Percentiles rank a stretch among this genome's conserved stretches.
These are phyloP conservation scores for Tilletia walkeri DNA, from an alignment of 1,284 basidiomycete species.

Conservation along the genomic window DNA sequence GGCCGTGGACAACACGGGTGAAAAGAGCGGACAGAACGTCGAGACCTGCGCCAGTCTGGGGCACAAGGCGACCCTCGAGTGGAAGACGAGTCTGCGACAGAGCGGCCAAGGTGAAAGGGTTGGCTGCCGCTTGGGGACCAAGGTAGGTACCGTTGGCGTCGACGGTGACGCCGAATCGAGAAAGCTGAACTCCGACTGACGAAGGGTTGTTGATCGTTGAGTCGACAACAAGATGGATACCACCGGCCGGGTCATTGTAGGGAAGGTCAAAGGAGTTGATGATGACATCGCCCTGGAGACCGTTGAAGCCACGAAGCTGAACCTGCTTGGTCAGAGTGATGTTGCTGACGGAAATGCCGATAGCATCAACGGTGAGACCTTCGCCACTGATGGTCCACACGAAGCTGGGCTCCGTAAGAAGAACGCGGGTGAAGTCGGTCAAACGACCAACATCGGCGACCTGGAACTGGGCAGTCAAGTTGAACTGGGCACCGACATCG, in stretches of 20 bases:
- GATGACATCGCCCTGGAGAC: slow-evolving; percentile 66
- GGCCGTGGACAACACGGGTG: slow-evolving; percentile 71
- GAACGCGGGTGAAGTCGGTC: slow-evolving; percentile 67
- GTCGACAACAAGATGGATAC: slow-evolving; percentile 69
- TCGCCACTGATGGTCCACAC: slow-evolving; percentile 72
- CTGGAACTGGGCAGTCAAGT: slow-evolving; percentile 64
- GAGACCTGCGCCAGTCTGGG: slow-evolving; percentile 65
- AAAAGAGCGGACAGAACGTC: slow-evolving; percentile 67
- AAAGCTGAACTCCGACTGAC: slow-evolving; percentile 71
- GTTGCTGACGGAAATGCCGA: slow-evolving; percentile 60
- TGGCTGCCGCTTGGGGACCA: slow-evolving; percentile 63
- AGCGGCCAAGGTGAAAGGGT: slow-evolving; percentile 64
- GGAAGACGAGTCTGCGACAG: slow-evolving; percentile 63
- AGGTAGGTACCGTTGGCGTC: slow-evolving; percentile 64
- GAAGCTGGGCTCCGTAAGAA: slow-evolving; percentile 70
- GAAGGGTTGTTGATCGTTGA: slow-evolving; percentile 70
- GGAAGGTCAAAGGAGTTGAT: slow-evolving; percentile 74
- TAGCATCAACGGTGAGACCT: slow-evolving; percentile 64
- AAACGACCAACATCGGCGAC: slow-evolving; percentile 67
- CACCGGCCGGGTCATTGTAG: slow-evolving; percentile 71
- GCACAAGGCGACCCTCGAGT: slow-evolving; percentile 67
- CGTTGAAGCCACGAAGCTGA: slow-evolving; percentile 71
- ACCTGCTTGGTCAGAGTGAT: slow-evolving; percentile 67
- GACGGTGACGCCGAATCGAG: slow-evolving; percentile 66
- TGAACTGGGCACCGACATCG: slow-evolving; percentile 67